phyloP scores from a whole-genome alignment of 2,329 filamentous ascomycete genomes.

The Alternaria tenuissima region DNA sequence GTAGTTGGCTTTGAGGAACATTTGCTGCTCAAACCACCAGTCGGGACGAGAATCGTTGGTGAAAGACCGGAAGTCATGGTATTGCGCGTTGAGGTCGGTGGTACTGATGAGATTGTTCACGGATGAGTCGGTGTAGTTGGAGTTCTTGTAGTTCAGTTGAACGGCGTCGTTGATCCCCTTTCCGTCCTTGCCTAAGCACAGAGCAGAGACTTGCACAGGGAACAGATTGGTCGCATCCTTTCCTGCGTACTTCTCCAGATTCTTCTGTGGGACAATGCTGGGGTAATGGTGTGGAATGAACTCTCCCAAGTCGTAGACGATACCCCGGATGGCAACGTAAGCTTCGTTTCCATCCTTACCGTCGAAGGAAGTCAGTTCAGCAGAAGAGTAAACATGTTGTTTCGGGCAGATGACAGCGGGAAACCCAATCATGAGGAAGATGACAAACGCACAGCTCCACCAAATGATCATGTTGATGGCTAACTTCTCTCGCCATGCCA shows the following conservation, averaged over 20 bases:
- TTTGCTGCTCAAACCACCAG: slow-evolving; percentile 93
- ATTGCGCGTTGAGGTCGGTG: slow-evolving; percentile 76
- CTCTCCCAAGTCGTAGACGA: slow-evolving; percentile 81
- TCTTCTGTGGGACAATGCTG: slow-evolving; percentile 65
- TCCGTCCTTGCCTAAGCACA: slow-evolving; percentile 81
- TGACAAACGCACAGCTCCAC: slow-evolving; percentile 77
- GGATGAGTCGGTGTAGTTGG: slow-evolving; percentile 71
- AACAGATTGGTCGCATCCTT: slow-evolving; percentile 88
- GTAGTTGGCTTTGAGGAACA: slow-evolving; percentile 77
- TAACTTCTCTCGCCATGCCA: slow-evolving; percentile 96
- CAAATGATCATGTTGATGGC: slow-evolving; percentile 99
- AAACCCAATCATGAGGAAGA: slow-evolving; percentile 91
- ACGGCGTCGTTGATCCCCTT: slow-evolving; percentile 71
- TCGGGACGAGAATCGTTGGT: slow-evolving; percentile 83
- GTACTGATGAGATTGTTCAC: slow-evolving; percentile 70
- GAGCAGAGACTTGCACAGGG: slow-evolving; percentile 89
- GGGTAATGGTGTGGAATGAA: slow-evolving; percentile 85
- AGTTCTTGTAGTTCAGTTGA: slow-evolving; percentile 81
- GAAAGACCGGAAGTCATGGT: slow-evolving; percentile 91
- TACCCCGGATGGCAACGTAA: slow-evolving; percentile 84
- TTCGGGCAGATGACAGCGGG: slow-evolving; percentile 88
- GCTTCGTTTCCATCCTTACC: slow-evolving; percentile 72
- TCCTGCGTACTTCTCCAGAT: slow-evolving; percentile 82
- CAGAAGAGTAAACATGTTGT: slow-evolving; percentile 83
- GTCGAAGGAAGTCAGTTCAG: slow-evolving; percentile 77